Evolutionary conservation across 371 early-diverging fungal genomes (phyloP), one percentile per base, ranked within the genome.

Genomic region (Mucor velutinosus): DNA sequence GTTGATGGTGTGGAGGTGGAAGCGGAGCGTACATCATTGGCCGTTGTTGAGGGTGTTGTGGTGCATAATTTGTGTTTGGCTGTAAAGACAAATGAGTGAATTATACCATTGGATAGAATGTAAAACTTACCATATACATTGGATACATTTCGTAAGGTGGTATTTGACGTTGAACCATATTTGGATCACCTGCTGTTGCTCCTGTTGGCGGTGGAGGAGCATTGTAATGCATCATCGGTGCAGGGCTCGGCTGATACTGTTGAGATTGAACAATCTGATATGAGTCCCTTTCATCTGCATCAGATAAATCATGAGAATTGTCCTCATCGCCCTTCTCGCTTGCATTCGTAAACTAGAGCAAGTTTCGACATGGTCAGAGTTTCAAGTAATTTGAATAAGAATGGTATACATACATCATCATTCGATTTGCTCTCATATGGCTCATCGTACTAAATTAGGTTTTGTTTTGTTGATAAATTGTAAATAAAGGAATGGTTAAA

Each of bases 361-460:
- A 35, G n/a, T n/a, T n/a, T 51, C 11, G 25, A 11, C 1, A 37
- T 37, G 45, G 45, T 45, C 19, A 45, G 39, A 17, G 19, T 3
- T 8, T 8, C 4, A 51, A 23, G 21, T 0, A 23, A 7, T 3
- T 1, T 0, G 10, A 45, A 17, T 17, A 17, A 45, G 17, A 45
- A 6, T 8, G 0, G 10, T 2, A 45, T 29, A 77, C 79, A 69
- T 76, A 88, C 87, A 62, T 90, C 90, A 27, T 80, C 77, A 59
- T 89, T 90, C 21, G 80, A 79, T 65, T 87, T 85, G 59, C 86
- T 86, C 70, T 90, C 90, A 66, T 84, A 86, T 11, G 89, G 89
- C 43, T 89, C 90, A 49, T 76, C 86, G 70, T 87, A 90, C 88
- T 89, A 64, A 53, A 25, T 21, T 12, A 21, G 51, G 21, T 23